Evolutionary conservation across 768 basidiomycete species (phyloP).

Genomic region (Tulasnella calospora): DNA sequence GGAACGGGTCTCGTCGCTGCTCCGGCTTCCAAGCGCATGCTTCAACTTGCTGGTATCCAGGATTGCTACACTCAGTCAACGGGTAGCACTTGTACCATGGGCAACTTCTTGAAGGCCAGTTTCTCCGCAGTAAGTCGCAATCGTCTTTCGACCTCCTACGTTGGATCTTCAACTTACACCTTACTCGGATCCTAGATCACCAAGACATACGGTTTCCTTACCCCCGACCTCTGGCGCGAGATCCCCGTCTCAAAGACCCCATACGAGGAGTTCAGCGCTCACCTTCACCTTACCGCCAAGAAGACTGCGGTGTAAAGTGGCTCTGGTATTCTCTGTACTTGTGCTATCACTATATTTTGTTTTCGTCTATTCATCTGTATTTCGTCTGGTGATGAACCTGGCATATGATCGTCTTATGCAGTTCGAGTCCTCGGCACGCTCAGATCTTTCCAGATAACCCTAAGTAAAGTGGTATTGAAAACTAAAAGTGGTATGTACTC

Average conservation of each 20-base stretch:
- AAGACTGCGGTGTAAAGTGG: not conserved
- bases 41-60: constrained; percentile 96
- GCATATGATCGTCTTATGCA: too few relatives aligned
- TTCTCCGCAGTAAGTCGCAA: constrained; percentile 68
- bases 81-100: constrained; percentile 98
- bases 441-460: too few relatives aligned
- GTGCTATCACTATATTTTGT: not conserved
- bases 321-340: not conserved
- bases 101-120: constrained; percentile 97
- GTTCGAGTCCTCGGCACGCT: too few relatives aligned
- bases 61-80: constrained; percentile 98
- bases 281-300: constrained; percentile 75
- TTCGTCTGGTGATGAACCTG: too few relatives aligned
- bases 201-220: constrained; percentile 97
- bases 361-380: not conserved
- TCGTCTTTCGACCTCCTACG: not conserved
- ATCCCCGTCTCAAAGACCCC: constrained; percentile 85
- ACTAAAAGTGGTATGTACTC: too few relatives aligned
- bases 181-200: constrained; percentile 59
- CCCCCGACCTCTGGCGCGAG: constrained; percentile 95
- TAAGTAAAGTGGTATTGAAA: too few relatives aligned
- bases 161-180: not conserved
- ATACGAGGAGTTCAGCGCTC: constrained; percentile 92
- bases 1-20: constrained; percentile 99
- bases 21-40: constrained; percentile 90